Evolutionary conservation across 257 asterid species (phyloP), one percentile per base, ranked within the genome.

Genomic region (Ophiorrhiza pumila): DNA sequence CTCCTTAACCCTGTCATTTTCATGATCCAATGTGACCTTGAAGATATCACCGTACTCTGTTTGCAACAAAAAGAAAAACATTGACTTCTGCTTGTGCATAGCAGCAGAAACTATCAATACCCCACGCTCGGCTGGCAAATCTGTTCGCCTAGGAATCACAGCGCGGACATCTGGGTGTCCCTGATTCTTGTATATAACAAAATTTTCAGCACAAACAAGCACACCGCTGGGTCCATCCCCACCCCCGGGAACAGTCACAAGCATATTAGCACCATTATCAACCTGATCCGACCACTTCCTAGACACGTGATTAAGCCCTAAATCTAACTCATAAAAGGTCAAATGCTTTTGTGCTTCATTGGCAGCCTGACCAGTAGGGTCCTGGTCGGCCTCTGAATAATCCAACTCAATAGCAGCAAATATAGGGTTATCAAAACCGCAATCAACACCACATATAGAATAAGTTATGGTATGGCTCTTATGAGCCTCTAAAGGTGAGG

Each of bases 221-320:
- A 95, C 99, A 42, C 99, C 98, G 81, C 99, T 92, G 1, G 99
- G 99, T 25, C 99, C 99, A 86, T 95, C 99, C 71, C 96, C 99
- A 63, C 99, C 99, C 60, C 99, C 99, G 0, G 99, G 99, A 37
- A 95, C 99, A 64, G 97, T 92, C 70, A 95, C 99, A 57, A 95
- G 94, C 87, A 95, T 65, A 82, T 95, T 95, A 56, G 98, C 99
- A 65, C 99, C 99, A 74, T 95, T 92, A 71, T 95, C 99, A 45
- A 95, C 99, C 80, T 89, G 96, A 25, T 90, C 98, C 1, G 97
- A 86, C 98, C 98, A 95, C 74, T 95, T 95, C 88, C 99, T 90
- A 0, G 98, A 90, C 49, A 95, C 99, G 67, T 95, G 99, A 77
- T 95, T 95, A 80, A 95, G 96, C 74, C 99, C 99, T 69, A 95